A percentile compares a stretch with the other conserved stretches of the same genome.
Evolutionary conservation across 2,329 filamentous ascomycete genomes (phyloP).

Genomic region (Phaeomoniella chlamydospora): DNA sequence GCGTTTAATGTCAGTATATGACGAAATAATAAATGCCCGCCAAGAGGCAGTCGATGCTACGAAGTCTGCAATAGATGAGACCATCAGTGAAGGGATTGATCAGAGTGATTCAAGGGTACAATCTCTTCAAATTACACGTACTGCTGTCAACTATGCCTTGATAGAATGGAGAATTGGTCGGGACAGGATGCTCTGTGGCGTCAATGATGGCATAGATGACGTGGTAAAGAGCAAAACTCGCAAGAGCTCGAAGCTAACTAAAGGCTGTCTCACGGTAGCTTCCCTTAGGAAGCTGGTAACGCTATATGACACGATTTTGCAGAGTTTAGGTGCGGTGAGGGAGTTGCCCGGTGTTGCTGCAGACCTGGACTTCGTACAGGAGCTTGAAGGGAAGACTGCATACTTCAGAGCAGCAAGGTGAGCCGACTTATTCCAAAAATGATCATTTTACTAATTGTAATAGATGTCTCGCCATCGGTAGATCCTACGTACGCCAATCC

Average conservation of each 20-base stretch:
- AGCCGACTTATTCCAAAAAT: too few relatives aligned
- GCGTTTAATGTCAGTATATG: constrained; percentile 65
- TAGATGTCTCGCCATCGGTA: constrained; percentile 69
- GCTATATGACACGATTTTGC: constrained; percentile 78
- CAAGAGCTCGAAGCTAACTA: constrained; percentile 42
- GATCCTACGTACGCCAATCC: constrained; percentile 63
- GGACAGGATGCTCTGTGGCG: constrained; percentile 77
- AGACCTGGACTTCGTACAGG: constrained; percentile 59
- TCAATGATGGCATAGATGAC: constrained; percentile 58
- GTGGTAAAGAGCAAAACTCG: constrained; percentile 9
- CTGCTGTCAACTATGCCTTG: constrained; percentile 85
- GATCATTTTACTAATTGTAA: constrained; percentile 5
- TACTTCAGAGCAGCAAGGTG: too few relatives aligned
- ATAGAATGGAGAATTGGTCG: constrained; percentile 90
- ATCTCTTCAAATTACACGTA: constrained; percentile 78
- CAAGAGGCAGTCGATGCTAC: constrained; percentile 92
- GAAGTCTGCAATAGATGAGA: constrained; percentile 82
- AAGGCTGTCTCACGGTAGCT: constrained; percentile 60
- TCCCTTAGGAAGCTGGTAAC: constrained; percentile 76
- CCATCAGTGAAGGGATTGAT: constrained; percentile 67
- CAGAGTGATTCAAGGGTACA: constrained; percentile 82
- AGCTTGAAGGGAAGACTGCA: constrained; percentile 61
- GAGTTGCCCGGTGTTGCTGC: constrained; percentile 82
- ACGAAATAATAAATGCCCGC: constrained; percentile 75
- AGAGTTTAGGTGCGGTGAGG: constrained; percentile 80